Conservation (phyloP, 139 green algal species). For the Pedinophyceae sp. region DNA sequence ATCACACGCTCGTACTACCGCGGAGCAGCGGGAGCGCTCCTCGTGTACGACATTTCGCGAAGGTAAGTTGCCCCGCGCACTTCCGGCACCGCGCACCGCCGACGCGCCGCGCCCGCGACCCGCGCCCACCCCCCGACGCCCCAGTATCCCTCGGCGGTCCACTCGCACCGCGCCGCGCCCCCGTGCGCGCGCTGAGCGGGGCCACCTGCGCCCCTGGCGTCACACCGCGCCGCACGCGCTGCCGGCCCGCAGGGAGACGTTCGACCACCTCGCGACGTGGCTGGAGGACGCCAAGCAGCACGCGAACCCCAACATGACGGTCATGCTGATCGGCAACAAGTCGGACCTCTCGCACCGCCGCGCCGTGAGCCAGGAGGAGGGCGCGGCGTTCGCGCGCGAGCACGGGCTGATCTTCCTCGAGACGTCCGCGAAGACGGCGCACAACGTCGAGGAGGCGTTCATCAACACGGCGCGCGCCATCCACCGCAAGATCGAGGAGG, state of each 20-base stretch:
- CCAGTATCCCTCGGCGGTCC: too few species aligned
- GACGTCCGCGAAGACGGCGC: conserved; percentile 89
- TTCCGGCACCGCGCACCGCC: too few species aligned
- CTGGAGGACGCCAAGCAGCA: conserved; percentile 96
- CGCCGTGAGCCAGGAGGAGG: conserved; percentile 90
- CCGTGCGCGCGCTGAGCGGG: too few species aligned
- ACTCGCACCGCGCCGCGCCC: too few species aligned
- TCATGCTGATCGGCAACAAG: conserved; percentile 99
- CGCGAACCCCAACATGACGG: conserved; percentile 99
- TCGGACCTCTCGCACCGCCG: conserved; percentile 79
- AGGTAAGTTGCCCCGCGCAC: too few species aligned
- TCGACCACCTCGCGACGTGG: conserved; percentile 93
- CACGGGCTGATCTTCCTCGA: conserved; percentile 98
- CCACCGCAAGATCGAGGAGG: conserved; percentile 89
- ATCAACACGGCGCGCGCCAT: conserved; percentile 95
- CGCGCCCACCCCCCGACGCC: too few species aligned
- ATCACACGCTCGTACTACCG: conserved; percentile 98
- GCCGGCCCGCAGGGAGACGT: conserved; percentile 75
- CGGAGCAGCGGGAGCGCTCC: conserved; percentile 89
- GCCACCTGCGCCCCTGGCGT: too few species aligned
- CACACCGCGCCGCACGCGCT: background rate
- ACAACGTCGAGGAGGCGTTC: conserved; percentile 99
- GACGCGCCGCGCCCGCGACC: too few species aligned
- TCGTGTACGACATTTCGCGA: conserved; percentile 98
- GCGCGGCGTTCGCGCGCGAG: conserved; percentile 94